Base-by-base conservation (phyloP, 75 land plant species). In the Sequoia sempervirens region DNA sequence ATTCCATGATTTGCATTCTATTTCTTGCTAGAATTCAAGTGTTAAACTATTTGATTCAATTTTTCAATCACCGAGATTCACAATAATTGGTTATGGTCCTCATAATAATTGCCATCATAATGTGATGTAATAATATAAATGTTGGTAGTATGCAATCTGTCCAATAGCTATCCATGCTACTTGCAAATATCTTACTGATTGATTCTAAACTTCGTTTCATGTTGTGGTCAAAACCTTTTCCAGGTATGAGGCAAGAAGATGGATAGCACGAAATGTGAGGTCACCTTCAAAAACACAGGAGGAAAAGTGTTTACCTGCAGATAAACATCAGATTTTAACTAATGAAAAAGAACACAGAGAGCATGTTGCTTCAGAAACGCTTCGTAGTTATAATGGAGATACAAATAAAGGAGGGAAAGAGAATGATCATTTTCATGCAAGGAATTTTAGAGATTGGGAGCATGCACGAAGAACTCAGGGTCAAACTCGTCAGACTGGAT, bases 211-310 rank as follows among this genome's bases (percentile, higher is more conserved):
- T 37, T 47, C 40, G 18, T 70, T 2, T 41, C 17, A 46, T 36
- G 74, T 37, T 73, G 32, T 53, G 4, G 26, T 36, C 34, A 78
- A 78, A 78, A 41, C 30, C 80, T 80, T 80, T 70, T 61, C 20
- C 80, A 95, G 97, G 90, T 95, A 95, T 72, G 93, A 88, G 83
- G 96, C 92, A 45, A 92, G 89, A 76, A 91, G 87, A 82, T 95
- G 97, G 97, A 83, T 89, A 37, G 30, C 86, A 72, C 89, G 85
- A 68, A 82, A 81, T 53, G 50, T 53, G 14, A 86, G 47, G 34
- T 75, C 89, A 70, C 56, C 81, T 53, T 58, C 61, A 75, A 52
- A 64, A 56, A 69, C 58, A 54, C 80, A 47, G 10, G 84, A 83
- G 30, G 90, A 84, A 75, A 70, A 72, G 5, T 85, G 85, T 38